Conservation (phyloP, 257 asterid genomes). For the Salvia rosmarinus region DNA sequence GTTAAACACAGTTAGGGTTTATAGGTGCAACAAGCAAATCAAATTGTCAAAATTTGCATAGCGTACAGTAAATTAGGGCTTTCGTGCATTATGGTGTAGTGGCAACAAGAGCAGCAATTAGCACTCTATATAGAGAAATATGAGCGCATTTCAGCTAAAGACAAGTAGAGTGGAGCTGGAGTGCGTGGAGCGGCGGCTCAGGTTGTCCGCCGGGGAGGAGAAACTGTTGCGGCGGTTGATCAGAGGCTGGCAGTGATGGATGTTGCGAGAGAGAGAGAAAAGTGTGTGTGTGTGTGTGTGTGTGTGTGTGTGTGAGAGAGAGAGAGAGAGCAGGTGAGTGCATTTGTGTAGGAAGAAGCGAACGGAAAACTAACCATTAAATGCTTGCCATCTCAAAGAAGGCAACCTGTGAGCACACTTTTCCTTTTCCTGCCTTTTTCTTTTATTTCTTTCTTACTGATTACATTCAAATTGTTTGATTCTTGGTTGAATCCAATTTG, state of each 20-base stretch:
- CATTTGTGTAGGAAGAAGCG: constrained; percentile 35
- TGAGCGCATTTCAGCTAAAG: constrained; percentile 12
- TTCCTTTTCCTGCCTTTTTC: constrained; percentile 16
- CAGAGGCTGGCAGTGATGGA: constrained; percentile 42
- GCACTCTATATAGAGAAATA: constrained; percentile 36
- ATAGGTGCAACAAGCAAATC: background rate
- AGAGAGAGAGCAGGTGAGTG: constrained; percentile 36
- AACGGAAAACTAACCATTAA: constrained; percentile 43
- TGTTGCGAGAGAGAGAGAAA: constrained; percentile 50
- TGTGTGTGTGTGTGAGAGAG: background rate
- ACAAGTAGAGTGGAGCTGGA: background rate
- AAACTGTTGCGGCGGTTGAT: constrained; percentile 34
- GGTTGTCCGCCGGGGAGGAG: constrained; percentile 12
- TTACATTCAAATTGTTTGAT: background rate
- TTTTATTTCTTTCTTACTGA: background rate
- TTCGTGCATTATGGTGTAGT: constrained; percentile 35
- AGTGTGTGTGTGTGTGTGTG: background rate
- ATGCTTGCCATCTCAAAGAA: constrained; percentile 47
- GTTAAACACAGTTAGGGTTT: constrained; percentile 31
- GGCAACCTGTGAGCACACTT: constrained; percentile 39
- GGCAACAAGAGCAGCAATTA: constrained; percentile 11
- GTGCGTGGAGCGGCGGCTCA: constrained; percentile 29
- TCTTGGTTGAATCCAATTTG: background rate
- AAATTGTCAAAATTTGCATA: constrained; percentile 24
- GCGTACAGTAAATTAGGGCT: constrained; percentile 45